These are phyloP conservation scores for Betula pendula DNA, from an alignment of 306 rosid genomes.

Conservation along the genomic window DNA sequence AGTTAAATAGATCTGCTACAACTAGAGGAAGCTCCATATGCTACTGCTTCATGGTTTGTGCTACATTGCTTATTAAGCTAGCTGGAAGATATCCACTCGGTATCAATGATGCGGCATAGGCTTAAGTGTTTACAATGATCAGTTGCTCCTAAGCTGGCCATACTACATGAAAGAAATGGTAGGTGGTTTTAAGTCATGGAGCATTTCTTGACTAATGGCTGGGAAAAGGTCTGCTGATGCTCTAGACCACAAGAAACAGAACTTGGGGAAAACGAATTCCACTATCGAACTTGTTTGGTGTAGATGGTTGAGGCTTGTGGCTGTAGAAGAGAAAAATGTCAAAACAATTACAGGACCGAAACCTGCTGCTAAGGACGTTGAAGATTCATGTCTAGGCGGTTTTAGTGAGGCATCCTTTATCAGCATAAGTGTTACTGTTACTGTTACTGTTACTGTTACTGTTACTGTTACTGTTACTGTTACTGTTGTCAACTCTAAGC, in stretches of 20 bases:
- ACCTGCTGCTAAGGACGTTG: background rate
- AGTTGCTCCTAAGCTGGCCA: background rate
- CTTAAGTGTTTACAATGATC: background rate
- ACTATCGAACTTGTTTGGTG: background rate
- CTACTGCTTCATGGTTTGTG: slow-evolving; percentile 1
- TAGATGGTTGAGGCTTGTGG: background rate
- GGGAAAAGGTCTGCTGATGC: background rate
- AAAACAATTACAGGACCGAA: background rate
- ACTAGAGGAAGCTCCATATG: background rate
- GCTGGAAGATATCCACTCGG: background rate
- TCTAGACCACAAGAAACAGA: background rate
- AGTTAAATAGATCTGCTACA: slow-evolving; percentile 23
- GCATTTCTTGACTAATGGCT: background rate
- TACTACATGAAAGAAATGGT: background rate
- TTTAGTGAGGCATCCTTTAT: background rate
- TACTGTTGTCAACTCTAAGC: background rate
- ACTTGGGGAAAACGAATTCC: background rate
- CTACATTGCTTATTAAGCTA: background rate
- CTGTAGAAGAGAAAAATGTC: background rate
- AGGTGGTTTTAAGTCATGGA: background rate
- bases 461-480: background rate
- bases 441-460: background rate
- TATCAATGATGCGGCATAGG: background rate
- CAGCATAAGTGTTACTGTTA: background rate
- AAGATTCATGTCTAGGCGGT: background rate